Evolutionary conservation across 331 rosid species (phyloP).

Genomic region (Quercus lobata): DNA sequence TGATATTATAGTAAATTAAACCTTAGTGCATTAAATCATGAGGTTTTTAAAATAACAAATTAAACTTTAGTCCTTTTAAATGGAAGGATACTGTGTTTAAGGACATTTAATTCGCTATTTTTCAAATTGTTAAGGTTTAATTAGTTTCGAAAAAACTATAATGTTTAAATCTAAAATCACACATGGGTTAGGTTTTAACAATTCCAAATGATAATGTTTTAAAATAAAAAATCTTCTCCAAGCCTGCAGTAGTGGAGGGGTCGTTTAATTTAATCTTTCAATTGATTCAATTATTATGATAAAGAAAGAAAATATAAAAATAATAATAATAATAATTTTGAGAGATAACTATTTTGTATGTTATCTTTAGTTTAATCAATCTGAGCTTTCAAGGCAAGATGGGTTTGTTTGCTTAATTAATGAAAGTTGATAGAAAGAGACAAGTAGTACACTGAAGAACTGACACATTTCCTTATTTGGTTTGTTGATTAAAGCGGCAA

Average conservation of each 20-base stretch:
- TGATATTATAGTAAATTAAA: too few species aligned
- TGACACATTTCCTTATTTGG: slow-evolving; percentile 38
- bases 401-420: slow-evolving; percentile 21
- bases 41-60: too few species aligned
- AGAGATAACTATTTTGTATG: not conserved
- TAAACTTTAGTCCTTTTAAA: too few species aligned
- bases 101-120: too few species aligned
- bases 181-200: too few species aligned
- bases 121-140: too few species aligned
- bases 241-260: not conserved
- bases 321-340: not conserved
- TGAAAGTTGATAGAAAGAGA: slow-evolving; percentile 13
- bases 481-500: slow-evolving; percentile 42
- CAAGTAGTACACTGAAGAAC: slow-evolving; percentile 7
- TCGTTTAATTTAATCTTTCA: not conserved
- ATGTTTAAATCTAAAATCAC: too few species aligned
- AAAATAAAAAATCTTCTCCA: too few species aligned
- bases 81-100: too few species aligned
- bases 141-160: too few species aligned
- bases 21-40: too few species aligned
- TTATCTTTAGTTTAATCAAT: not conserved
- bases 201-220: too few species aligned
- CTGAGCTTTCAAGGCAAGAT: slow-evolving; percentile 57
- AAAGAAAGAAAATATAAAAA: not conserved
- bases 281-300: not conserved